These are phyloP conservation scores for Mycena olivaceomarginata DNA, from an alignment of 768 basidiomycete genomes.

Conservation along the genomic window DNA sequence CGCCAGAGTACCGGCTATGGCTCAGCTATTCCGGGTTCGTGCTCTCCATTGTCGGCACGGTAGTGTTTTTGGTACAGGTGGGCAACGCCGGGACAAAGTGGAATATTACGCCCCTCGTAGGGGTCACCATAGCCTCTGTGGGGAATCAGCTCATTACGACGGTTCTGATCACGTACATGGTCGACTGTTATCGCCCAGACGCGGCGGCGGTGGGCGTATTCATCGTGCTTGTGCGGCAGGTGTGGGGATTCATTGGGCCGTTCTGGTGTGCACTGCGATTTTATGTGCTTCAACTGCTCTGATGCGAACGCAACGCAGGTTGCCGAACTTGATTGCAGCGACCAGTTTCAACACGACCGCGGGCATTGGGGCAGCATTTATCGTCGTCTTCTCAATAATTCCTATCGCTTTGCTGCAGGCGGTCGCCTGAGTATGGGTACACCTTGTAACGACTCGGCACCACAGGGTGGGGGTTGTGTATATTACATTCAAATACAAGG, in stretches of 20 bases:
- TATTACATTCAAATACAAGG: no score
- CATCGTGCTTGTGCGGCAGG: neutral
- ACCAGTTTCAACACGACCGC: no score
- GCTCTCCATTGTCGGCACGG: neutral
- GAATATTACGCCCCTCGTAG: slow-evolving; percentile 2
- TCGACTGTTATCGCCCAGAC: neutral
- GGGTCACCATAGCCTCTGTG: neutral
- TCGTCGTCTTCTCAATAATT: no score
- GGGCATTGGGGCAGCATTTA: no score
- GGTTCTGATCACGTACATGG: neutral
- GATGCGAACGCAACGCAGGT: slow-evolving; percentile 4
- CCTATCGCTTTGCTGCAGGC: no score
- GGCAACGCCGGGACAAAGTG: neutral
- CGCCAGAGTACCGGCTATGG: neutral
- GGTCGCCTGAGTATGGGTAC: no score
- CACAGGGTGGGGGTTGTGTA: no score
- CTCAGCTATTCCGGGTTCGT: neutral
- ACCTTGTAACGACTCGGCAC: no score
- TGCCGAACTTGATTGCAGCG: neutral
- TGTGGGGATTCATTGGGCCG: neutral
- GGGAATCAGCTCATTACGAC: slow-evolving; percentile 1
- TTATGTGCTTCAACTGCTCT: neutral
- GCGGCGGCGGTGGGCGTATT: neutral
- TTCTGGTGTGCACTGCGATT: slow-evolving; percentile 1
- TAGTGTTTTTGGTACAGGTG: neutral